Conservation (phyloP, 805 yeast genomes). For the Lachancea meyersii region DNA sequence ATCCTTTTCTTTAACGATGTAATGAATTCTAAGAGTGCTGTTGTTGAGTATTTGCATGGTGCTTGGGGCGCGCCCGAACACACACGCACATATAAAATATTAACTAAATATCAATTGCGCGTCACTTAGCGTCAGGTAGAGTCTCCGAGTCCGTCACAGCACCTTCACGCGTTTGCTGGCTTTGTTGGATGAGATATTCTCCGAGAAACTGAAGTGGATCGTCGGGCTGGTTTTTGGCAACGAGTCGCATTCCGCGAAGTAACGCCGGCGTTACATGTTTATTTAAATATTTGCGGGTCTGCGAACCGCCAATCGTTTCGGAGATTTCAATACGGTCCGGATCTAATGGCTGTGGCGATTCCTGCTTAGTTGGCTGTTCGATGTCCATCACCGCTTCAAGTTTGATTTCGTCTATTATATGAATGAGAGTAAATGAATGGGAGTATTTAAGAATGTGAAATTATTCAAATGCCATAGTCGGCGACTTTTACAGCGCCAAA, state of each 20-base stretch:
- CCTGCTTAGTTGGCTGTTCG: constrained; percentile 6
- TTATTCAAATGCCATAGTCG: background rate
- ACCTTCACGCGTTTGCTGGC: constrained; percentile 14
- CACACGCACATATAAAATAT: background rate
- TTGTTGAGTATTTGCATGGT: too few species aligned
- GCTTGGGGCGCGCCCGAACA: too few species aligned
- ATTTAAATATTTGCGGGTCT: constrained; percentile 63
- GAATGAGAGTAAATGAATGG: too few species aligned
- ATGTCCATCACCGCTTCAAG: too few species aligned
- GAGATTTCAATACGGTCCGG: constrained; percentile 32
- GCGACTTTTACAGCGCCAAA: background rate
- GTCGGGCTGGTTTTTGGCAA: constrained; percentile 47
- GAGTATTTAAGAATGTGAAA: background rate
- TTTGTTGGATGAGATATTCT: constrained; percentile 42
- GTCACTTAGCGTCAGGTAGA: background rate
- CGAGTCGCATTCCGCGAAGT: constrained; percentile 54
- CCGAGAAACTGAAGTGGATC: constrained; percentile 52
- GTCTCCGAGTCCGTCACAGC: background rate
- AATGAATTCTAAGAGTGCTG: background rate
- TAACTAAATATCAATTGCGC: background rate
- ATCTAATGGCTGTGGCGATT: constrained; percentile 7
- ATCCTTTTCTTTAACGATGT: background rate
- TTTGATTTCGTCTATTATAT: too few species aligned
- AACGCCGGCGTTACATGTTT: constrained; percentile 56
- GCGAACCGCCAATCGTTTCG: constrained; percentile 63